Evolutionary conservation across 257 asterid species (phyloP).

Genomic region (Solanum stenotomum): DNA sequence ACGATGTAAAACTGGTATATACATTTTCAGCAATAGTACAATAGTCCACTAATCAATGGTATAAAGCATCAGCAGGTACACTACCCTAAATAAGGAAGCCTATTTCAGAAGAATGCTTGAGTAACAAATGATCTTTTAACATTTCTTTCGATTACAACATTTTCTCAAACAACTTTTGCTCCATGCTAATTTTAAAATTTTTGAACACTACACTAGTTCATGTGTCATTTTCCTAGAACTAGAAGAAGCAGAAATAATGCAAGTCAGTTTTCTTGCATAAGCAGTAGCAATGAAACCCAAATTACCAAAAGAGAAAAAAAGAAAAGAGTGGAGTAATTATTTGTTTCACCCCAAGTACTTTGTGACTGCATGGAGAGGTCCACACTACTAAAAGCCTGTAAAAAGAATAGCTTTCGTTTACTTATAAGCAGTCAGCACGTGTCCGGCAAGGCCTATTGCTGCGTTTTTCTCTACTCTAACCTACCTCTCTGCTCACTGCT

Average conservation of each 20-base stretch:
- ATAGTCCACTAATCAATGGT: neutral
- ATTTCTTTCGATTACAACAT: neutral
- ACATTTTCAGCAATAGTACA: neutral
- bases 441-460: constrained; percentile 33
- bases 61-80: neutral
- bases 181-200: neutral
- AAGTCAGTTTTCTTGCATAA: neutral
- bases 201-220: neutral
- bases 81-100: neutral
- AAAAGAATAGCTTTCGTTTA: constrained; percentile 9
- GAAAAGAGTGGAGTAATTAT: neutral
- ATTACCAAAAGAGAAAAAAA: neutral
- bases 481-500: neutral
- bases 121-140: constrained; percentile 1
- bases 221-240: neutral
- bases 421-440: constrained; percentile 20
- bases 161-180: neutral
- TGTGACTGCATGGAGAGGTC: constrained; percentile 7
- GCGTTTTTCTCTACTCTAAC: neutral
- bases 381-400: constrained; percentile 11
- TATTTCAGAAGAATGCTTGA: constrained; percentile 17
- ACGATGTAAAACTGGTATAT: neutral
- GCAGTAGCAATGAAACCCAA: neutral
- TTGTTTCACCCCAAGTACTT: neutral
- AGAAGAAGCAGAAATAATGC: neutral